phyloP scores from a whole-genome alignment of 257 asterid species.

The Ligustrum vulgare region DNA sequence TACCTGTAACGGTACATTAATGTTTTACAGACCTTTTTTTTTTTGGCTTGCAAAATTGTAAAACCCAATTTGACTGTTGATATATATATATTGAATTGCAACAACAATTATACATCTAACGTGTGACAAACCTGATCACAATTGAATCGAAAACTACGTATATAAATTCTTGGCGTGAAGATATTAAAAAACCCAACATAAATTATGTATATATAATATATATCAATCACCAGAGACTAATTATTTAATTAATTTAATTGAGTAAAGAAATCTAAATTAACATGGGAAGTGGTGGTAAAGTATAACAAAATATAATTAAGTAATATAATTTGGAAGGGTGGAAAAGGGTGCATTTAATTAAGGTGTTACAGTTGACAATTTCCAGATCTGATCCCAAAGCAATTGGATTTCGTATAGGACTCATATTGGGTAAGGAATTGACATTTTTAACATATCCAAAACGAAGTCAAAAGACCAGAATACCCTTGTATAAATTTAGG shows the following conservation, averaged over 20 bases:
- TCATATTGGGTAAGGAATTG: slow-evolving; percentile 27
- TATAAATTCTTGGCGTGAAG: neutral
- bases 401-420: slow-evolving; percentile 41
- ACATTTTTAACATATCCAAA: neutral
- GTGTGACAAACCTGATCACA: neutral
- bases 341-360: slow-evolving; percentile 16
- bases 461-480: neutral
- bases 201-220: too few relatives aligned
- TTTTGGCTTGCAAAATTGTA: too few relatives aligned
- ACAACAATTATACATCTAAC: neutral
- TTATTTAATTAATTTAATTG: neutral
- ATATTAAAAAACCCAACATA: neutral
- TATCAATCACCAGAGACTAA: neutral
- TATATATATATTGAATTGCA: too few relatives aligned
- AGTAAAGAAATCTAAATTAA: slow-evolving; percentile 23
- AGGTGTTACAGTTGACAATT: slow-evolving; percentile 66
- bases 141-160: neutral
- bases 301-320: neutral
- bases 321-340: too few relatives aligned
- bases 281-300: slow-evolving; percentile 37
- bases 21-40: too few relatives aligned
- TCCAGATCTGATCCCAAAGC: slow-evolving; percentile 72
- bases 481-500: neutral
- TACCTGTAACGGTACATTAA: too few relatives aligned
- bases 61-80: too few relatives aligned